Evolutionary conservation across 805 yeast genomes (phyloP), one percentile per base, ranked within the genome.

Genomic region (Cyberlindnera xylosilytica): DNA sequence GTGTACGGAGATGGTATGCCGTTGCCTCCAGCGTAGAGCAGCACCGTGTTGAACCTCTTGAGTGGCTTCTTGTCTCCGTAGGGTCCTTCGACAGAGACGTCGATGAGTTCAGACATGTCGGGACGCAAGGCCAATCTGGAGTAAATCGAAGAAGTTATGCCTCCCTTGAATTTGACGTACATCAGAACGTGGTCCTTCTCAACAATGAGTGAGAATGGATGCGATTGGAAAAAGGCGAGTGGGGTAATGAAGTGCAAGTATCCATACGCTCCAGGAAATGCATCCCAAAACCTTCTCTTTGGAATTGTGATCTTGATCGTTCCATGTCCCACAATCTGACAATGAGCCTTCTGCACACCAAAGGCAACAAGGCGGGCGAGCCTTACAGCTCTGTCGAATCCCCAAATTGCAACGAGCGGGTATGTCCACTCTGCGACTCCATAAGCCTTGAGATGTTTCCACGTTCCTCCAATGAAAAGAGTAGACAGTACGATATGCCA

Each of bases 201-300:
- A 31, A 75, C 67, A 19, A 76, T 62, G 4, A n/a, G n/a, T n/a
- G 91, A 80, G 62, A 86, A 83, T 12, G 91, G 91, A 57, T 83
- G 88, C 6, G 83, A 76, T 58, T 83, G 87, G 78, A 81, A 81
- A 59, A 81, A 78, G 29, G 73, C 63, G 2, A 63, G 55, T 19
- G 73, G 66, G 32, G 73, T 64, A 41, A 81, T 49, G 58, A 81
- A 79, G 61, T 81, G 74, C 34, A 85, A 61, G 54, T 70, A 83
- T 3, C 74, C 78, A 56, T 62, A 78, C 13, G 74, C 65, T 41
- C 86, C 84, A 6, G 88, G 81, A 42, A 51, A 61, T 15, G 73
- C 62, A 26, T 65, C 68, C 76, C 83, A 79, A 41, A 56, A 65
- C 18, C 67, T 50, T 69, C 41, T 73, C 77, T 36, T 73, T 73